These are phyloP conservation scores for Juglanconis oblonga DNA, from an alignment of 2,329 filamentous ascomycete genomes.

Conservation along the genomic window DNA sequence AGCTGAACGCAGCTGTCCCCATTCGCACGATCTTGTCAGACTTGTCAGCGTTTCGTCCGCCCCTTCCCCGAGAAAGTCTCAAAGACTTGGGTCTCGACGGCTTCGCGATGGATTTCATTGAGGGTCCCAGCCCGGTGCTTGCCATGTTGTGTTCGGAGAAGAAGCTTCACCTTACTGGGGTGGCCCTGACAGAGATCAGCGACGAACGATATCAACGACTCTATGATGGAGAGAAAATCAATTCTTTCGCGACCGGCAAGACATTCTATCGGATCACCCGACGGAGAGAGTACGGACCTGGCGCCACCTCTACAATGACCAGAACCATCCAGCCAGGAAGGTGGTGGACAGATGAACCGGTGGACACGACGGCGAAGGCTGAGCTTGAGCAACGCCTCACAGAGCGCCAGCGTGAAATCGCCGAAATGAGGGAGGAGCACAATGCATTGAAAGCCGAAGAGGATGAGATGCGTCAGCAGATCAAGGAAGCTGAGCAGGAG, in stretches of 20 bases:
- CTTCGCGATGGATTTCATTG: slow-evolving; percentile 74
- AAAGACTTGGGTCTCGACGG: slow-evolving; percentile 66
- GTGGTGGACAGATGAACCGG: slow-evolving; percentile 75
- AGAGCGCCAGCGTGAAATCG: slow-evolving; percentile 37
- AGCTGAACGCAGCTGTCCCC: slow-evolving; percentile 66
- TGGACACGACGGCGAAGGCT: slow-evolving; percentile 64
- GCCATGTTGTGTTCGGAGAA: slow-evolving; percentile 82
- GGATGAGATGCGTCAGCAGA: slow-evolving; percentile 32
- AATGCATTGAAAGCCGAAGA: slow-evolving; percentile 37
- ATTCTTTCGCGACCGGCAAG: slow-evolving; percentile 66
- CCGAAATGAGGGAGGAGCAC: slow-evolving; percentile 32
- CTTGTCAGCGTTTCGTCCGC: slow-evolving; percentile 53
- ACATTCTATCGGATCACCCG: slow-evolving; percentile 64
- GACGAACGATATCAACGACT: slow-evolving; percentile 69
- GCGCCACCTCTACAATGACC: slow-evolving; percentile 68
- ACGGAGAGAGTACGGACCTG: slow-evolving; percentile 76
- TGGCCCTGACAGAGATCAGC: slow-evolving; percentile 60
- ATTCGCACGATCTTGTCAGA: slow-evolving; percentile 61
- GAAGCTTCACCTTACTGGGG: slow-evolving; percentile 65
- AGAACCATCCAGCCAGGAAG: slow-evolving; percentile 57
- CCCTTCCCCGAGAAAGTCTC: slow-evolving; percentile 55
- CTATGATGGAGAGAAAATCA: slow-evolving; percentile 54
- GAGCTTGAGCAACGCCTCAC: slow-evolving; percentile 54
- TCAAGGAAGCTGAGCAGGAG: slow-evolving; percentile 35
- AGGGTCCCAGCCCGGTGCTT: slow-evolving; percentile 78